Base-by-base conservation (phyloP, 2,329 filamentous ascomycete species). In the Dothistroma septosporum region DNA sequence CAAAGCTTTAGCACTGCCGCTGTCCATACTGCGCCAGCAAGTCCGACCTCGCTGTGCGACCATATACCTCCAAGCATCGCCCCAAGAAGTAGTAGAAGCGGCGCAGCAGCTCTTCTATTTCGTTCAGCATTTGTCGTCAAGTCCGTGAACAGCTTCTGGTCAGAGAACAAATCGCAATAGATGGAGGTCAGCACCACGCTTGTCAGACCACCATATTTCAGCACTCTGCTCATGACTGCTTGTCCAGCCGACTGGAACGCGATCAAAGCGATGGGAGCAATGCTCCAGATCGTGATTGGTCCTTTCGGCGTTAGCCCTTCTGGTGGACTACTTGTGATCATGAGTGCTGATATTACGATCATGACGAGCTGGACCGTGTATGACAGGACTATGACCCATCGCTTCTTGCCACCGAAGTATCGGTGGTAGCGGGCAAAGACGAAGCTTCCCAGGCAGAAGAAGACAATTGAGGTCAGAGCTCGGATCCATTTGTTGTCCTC, bases 171-270 rank as follows among this genome's bases (percentile, higher is more conserved):
- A 72, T 93, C 90, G 71, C 89, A 92, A 77, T 92, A 93, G 63
- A 90, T 86, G 71, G 88, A 91, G 0, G 90, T 93, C 61, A 94
- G 75, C 2, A 92, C 90, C 16, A 92, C 89, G 63, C 87, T 91
- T 0, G 89, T 92, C 21, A 93, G 76, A 1, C 86, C 85, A 60
- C 85, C 86, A 70, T 87, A 88, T 68, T 86, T 83, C 61, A 93
- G 75, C 0, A 88, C 85, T 3, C 89, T 78, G 68, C 87, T 90
- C 0, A 85, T 84, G n/a, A 92, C 86, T 0, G 89, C 89, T 72
- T 93, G 90, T 0, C 89, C 90, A 58, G 87, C 88, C 64, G 85
- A 87, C 76, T 93, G 90, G 68, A 93, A 90, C 1, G 88, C 87
- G 6, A 92, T 80, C 8, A 91, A 76, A 0, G 83, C 85, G 49